Base-by-base conservation (phyloP, 139 green algal genomes). In the Tetradesmus lagerheimii region DNA sequence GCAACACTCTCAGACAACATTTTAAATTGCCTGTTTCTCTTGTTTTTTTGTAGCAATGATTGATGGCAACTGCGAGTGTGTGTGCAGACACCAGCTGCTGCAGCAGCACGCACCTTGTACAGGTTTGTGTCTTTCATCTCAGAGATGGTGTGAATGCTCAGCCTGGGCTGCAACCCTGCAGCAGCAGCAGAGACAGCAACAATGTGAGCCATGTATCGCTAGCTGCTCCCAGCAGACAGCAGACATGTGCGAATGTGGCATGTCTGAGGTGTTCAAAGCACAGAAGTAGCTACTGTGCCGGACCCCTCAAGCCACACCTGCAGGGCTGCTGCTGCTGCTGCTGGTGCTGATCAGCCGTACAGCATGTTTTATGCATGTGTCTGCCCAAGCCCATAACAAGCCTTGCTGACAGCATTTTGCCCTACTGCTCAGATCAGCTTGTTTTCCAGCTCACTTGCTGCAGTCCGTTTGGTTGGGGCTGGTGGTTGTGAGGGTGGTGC, bases 141-240 rank as follows among this genome's bases (percentile, higher is more conserved):
- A 6, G 62, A 80, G 29, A 81, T 88, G 38, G 25, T 41, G 25
- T 67, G 11, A 25, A 88, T 88, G 83, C 83, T 88, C 62, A 80
- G 41, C 23, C 83, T 35, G 5, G 83, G 83, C 83, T 88, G 83
- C 6, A 88, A 38, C n/a, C 31, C 83, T 88, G 83, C 41, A 57
- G 50, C 57, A 53, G 71, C 57, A 71, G 16, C 57, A 71, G 57
- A 4, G 4, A 8, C 71, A 79, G 66, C 66, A 77, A n/a, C 71
- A 35, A 29, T n/a, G 41, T 29, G n/a, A 79, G 71, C 31, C 8
- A 6, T 6, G 18, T 37, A 12, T 4, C 15, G 11, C 29, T 14
- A n/a, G 1, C 29, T 76, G 66, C 66, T 76, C 20, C 62, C 18
- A 35, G 15, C 25, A 37, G 2, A 31, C 29, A 76, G 15, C 66